These are phyloP conservation scores for Calvatia gigantea DNA, from an alignment of 768 basidiomycete species.

Conservation along the genomic window DNA sequence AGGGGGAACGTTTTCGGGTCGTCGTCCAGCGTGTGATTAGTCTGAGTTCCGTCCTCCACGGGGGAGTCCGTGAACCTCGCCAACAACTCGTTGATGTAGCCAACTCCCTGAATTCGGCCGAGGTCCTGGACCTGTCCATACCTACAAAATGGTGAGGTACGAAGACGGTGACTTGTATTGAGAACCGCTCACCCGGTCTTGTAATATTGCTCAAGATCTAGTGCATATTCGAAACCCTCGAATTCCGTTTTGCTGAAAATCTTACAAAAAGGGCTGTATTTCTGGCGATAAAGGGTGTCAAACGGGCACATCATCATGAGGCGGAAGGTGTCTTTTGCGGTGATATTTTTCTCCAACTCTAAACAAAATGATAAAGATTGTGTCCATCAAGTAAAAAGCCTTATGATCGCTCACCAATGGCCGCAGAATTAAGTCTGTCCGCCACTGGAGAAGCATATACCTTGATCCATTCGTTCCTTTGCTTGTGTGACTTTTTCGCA, in stretches of 20 bases:
- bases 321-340: constrained; percentile 47
- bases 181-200: constrained; percentile 53
- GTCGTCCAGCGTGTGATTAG: constrained; percentile 68
- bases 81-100: constrained; percentile 83
- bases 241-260: constrained; percentile 70
- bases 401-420: constrained; percentile 46
- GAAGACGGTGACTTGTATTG: neutral
- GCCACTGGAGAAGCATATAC: constrained; percentile 55
- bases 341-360: constrained; percentile 32
- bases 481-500: constrained; percentile 37
- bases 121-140: constrained; percentile 53
- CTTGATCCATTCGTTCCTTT: constrained; percentile 51
- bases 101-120: constrained; percentile 79
- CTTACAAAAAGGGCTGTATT: constrained; percentile 63
- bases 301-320: constrained; percentile 79
- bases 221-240: constrained; percentile 60
- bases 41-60: constrained; percentile 68
- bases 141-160: constrained; percentile 29
- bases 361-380: too few relatives aligned
- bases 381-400: neutral
- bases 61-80: constrained; percentile 66
- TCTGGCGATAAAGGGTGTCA: constrained; percentile 54
- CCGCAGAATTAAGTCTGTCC: constrained; percentile 52
- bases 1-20: constrained; percentile 70
- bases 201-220: constrained; percentile 78